A percentile compares a stretch with the other conserved stretches of the same genome.
Evolutionary conservation across 2,329 filamentous ascomycete species (phyloP).

Genomic region (Sporothrix mexicana): DNA sequence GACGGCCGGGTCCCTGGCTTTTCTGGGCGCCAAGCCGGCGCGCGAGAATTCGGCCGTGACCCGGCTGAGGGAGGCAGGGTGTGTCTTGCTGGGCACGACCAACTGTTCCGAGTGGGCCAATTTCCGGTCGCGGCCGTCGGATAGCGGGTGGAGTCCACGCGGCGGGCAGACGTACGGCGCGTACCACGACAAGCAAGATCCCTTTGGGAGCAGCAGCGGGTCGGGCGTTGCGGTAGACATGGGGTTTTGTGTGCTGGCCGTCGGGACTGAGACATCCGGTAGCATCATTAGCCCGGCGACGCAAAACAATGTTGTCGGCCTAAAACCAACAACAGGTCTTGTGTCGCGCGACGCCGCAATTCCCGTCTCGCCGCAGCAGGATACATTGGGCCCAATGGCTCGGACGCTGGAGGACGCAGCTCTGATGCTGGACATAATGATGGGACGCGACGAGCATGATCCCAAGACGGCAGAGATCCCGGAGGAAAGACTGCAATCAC

Average conservation of each 20-base stretch:
- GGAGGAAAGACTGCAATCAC: not conserved
- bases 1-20: constrained; percentile 66
- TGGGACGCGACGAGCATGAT: constrained; percentile 65
- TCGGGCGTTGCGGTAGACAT: constrained; percentile 65
- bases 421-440: constrained; percentile 66
- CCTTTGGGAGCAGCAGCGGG: constrained; percentile 65
- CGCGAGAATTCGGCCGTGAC: constrained; percentile 40
- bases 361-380: constrained; percentile 68
- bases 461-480: constrained; percentile 69
- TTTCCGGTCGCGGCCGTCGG: constrained; percentile 34
- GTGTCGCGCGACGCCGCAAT: constrained; percentile 68
- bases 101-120: constrained; percentile 38
- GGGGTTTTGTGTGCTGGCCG: constrained; percentile 62
- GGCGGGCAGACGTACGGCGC: constrained; percentile 37
- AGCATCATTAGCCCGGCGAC: constrained; percentile 64
- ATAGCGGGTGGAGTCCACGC: constrained; percentile 37
- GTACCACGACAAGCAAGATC: constrained; percentile 42
- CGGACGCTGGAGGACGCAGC: constrained; percentile 70
- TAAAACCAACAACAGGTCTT: constrained; percentile 71
- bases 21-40: constrained; percentile 47
- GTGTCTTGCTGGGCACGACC: constrained; percentile 34
- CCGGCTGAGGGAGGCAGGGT: constrained; percentile 32
- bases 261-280: constrained; percentile 70
- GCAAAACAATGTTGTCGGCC: constrained; percentile 67
- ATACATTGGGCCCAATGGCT: constrained; percentile 69